Evolutionary conservation across 805 yeast genomes (phyloP).

Genomic region (Candida stauntonica): DNA sequence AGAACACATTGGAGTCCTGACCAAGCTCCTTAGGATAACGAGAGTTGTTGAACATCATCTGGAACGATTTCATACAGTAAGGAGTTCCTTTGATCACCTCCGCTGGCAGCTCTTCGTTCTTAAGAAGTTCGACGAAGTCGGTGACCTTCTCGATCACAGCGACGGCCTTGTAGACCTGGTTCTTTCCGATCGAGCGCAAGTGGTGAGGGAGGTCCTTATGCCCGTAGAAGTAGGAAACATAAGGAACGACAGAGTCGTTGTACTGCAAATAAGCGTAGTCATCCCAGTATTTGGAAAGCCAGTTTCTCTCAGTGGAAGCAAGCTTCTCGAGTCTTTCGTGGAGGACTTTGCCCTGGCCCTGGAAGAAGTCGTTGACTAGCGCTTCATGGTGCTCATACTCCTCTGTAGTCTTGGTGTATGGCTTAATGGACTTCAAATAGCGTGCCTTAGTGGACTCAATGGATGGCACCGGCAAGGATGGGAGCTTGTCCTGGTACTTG

Average conservation of each 20-base stretch:
- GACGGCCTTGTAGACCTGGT: slow-evolving; percentile 71
- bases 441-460: slow-evolving; percentile 63
- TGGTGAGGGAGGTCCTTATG: slow-evolving; percentile 58
- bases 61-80: slow-evolving; percentile 93
- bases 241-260: slow-evolving; percentile 93
- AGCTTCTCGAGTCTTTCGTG: slow-evolving; percentile 61
- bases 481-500: slow-evolving; percentile 68
- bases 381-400: slow-evolving; percentile 50
- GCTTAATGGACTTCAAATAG: slow-evolving; percentile 70
- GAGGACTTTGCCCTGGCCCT: slow-evolving; percentile 61
- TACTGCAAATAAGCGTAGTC: slow-evolving; percentile 86
- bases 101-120: slow-evolving; percentile 70
- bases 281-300: slow-evolving; percentile 94
- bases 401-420: slow-evolving; percentile 48
- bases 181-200: slow-evolving; percentile 46
- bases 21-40: slow-evolving; percentile 66
- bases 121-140: slow-evolving; percentile 62
- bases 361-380: slow-evolving; percentile 63
- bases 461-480: slow-evolving; percentile 84
- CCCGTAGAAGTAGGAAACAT: slow-evolving; percentile 83
- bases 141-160: slow-evolving; percentile 64
- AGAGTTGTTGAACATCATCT: slow-evolving; percentile 84
- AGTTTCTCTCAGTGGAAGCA: slow-evolving; percentile 51
- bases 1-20: slow-evolving; percentile 57
- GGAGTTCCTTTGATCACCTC: slow-evolving; percentile 75